phyloP scores from a whole-genome alignment of 495 filamentous ascomycete species.

The Chaetomidium leptoderma region DNA sequence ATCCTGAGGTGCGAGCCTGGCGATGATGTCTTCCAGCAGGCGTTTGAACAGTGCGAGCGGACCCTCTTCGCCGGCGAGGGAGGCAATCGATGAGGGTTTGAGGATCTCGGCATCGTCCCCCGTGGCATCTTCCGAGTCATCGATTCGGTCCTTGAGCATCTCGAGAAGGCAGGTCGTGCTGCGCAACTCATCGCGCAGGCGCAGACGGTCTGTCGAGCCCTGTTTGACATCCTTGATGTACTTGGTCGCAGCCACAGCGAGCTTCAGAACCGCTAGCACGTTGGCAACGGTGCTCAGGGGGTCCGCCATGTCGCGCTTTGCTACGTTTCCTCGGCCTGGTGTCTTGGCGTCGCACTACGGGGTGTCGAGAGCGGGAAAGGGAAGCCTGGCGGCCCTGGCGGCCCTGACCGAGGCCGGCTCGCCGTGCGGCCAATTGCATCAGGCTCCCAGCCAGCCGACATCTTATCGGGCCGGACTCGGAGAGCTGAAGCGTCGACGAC shows the following conservation, averaged over 20 bases:
- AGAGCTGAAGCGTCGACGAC: too few relatives aligned
- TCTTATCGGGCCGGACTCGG: too few relatives aligned
- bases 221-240: slow-evolving; percentile 3
- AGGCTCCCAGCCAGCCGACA: too few relatives aligned
- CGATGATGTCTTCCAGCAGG: too few relatives aligned
- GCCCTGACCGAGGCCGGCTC: too few relatives aligned
- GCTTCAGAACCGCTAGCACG: neutral
- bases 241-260: neutral
- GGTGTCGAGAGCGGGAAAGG: too few relatives aligned
- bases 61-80: neutral
- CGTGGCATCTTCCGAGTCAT: neutral
- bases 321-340: too few relatives aligned
- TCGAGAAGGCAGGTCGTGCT: slow-evolving; percentile 4
- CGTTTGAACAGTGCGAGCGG: too few relatives aligned
- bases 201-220: neutral
- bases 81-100: neutral
- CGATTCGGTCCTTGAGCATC: slow-evolving; percentile 3
- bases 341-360: too few relatives aligned
- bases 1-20: too few relatives aligned
- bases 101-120: neutral
- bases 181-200: slow-evolving; percentile 2
- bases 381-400: too few relatives aligned
- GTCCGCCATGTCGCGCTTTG: neutral
- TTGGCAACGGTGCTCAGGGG: neutral
- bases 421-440: too few relatives aligned